These are phyloP conservation scores for Syzygium syzygioides DNA, from an alignment of 441 rosid species.

Conservation along the genomic window DNA sequence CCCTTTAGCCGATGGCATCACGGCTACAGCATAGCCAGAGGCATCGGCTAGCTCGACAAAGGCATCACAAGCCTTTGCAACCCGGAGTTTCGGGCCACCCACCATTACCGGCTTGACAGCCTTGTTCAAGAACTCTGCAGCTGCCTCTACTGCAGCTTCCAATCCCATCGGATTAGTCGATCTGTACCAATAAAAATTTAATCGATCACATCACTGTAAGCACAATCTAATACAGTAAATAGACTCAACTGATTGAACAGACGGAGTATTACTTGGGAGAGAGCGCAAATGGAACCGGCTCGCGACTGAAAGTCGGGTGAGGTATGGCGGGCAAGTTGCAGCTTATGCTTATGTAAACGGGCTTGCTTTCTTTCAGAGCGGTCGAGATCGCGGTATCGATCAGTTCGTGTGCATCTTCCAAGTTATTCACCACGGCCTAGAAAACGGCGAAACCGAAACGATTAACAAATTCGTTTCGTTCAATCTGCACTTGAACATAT, in stretches of 20 bases:
- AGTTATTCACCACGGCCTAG: not conserved
- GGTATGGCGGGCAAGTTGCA: not conserved
- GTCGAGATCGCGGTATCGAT: not conserved
- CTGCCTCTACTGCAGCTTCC: slow-evolving; percentile 14
- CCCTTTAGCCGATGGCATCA: slow-evolving; percentile 18
- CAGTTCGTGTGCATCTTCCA: not conserved
- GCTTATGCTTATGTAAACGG: slow-evolving; percentile 1
- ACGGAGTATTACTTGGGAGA: not conserved
- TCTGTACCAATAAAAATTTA: not conserved
- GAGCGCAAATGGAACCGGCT: not conserved
- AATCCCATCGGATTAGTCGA: slow-evolving; percentile 7
- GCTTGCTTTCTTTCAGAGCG: not conserved
- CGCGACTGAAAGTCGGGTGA: not conserved
- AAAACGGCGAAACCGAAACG: not conserved
- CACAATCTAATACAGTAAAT: not conserved
- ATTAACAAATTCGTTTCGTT: not conserved
- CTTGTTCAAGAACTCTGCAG: slow-evolving; percentile 18
- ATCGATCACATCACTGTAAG: not conserved
- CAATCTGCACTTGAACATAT: not conserved
- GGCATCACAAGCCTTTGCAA: slow-evolving; percentile 7
- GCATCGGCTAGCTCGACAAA: slow-evolving; percentile 9
- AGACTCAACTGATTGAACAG: not conserved
- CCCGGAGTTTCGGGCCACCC: slow-evolving; percentile 13
- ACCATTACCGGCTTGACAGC: slow-evolving; percentile 18
- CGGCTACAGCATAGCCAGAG: slow-evolving; percentile 9